Base-by-base conservation (phyloP, 1,284 basidiomycete genomes). In the Polyporus tsugae region DNA sequence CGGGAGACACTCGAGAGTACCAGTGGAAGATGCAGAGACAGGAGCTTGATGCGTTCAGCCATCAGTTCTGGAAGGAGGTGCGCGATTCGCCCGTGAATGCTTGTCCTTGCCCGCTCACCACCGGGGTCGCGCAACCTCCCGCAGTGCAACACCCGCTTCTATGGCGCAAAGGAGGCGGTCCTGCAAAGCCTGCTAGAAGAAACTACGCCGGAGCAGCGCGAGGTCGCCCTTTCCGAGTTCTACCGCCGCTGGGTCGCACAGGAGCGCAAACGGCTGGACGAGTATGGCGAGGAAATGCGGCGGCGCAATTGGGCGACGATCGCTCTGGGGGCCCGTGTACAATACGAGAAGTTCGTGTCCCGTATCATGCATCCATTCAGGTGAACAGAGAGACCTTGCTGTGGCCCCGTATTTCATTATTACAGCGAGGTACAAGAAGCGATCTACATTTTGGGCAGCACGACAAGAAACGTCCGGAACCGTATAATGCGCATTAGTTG, bases 51-150 rank as follows among this genome's bases (percentile, higher is more conserved):
- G 82, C 86, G 19, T 89, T 91, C 75, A 90, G 93, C 71, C 90
- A 94, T 66, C 80, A 84, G 42, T 94, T 93, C 76, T 94, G 92
- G 92, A 79, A 87, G 61, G 89, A 94, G 66, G 92, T 94, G 75
- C 73, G 91, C 84, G n/a, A 22, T 25, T 38, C 60, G 53, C 36
- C 33, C n/a, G 44, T 49, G 38, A n/a, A 35, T 41, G 57, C 33
- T 25, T 35, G 35, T 39, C 33, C 42, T 38, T 6, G n/a, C 17
- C 42, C 9, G 17, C 49, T 33, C 41, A 25, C 59, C 10, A n/a
- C 15, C 11, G 6, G 9, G 42, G 17, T 46, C 10, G 42, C 5
- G 3, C 44, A 17, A 22, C 11, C 35, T 22, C n/a, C 36, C 35
- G 1, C 74, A 94, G 93, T 91, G 87, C 75, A 94, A 94, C 75